A percentile compares a stretch with the other conserved stretches of the same genome.
Conservation (phyloP, 176 grass and related monocot genomes). For the Rhynchospora pubera region DNA sequence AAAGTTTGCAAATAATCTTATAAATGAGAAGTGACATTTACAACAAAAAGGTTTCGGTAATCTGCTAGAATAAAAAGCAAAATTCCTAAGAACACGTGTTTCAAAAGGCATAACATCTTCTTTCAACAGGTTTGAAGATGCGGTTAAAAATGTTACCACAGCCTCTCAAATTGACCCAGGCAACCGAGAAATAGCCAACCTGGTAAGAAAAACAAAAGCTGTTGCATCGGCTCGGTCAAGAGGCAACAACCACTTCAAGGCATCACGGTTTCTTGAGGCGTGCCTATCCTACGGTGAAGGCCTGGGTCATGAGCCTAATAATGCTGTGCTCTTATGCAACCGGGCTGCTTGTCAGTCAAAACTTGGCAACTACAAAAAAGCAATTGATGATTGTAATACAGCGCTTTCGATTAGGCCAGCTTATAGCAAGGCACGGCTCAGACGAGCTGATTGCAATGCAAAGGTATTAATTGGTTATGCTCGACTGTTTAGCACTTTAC, state of each 20-base stretch:
- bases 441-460: conserved; percentile 83
- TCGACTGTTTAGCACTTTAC: background rate
- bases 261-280: conserved; percentile 60
- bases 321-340: conserved; percentile 85
- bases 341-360: conserved; percentile 69
- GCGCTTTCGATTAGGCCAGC: conserved; percentile 61
- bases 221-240: conserved; percentile 58
- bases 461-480: conserved; percentile 37
- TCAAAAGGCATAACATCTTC: background rate
- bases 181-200: conserved; percentile 51
- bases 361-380: conserved; percentile 73
- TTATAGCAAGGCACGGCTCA: conserved; percentile 79
- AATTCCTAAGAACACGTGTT: background rate
- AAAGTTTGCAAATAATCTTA: background rate
- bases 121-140: conserved; percentile 58
- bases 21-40: background rate
- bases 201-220: conserved; percentile 35
- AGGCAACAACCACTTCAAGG: conserved; percentile 88
- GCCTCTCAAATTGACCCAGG: conserved; percentile 71
- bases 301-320: conserved; percentile 42
- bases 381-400: conserved; percentile 71
- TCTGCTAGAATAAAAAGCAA: background rate
- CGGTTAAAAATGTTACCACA: conserved; percentile 44
- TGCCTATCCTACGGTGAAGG: conserved; percentile 70
- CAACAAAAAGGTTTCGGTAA: background rate